These are phyloP conservation scores for Nakazawaea holstii DNA, from an alignment of 805 yeast genomes.

Conservation along the genomic window DNA sequence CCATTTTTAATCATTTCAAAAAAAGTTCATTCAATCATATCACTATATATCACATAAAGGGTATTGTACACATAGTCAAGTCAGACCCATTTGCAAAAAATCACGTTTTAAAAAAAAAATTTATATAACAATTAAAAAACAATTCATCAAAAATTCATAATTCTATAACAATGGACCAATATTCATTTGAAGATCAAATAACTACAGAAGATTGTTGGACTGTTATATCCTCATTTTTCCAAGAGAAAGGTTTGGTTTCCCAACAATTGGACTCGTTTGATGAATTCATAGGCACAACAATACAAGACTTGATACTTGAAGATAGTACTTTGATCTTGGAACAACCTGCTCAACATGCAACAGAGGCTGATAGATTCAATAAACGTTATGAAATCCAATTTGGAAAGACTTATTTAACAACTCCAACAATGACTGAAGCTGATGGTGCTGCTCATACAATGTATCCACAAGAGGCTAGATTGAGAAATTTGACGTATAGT, in stretches of 20 bases:
- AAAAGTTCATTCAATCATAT: no score
- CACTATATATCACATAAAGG: no score
- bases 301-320: slow-evolving; percentile 95
- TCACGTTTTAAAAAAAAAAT: no score
- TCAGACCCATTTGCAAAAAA: no score
- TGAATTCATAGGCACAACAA: slow-evolving; percentile 93
- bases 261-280: slow-evolving; percentile 98
- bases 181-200: slow-evolving; percentile 72
- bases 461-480: slow-evolving; percentile 97
- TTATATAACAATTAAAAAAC: neutral
- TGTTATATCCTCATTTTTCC: slow-evolving; percentile 92
- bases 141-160: slow-evolving; percentile 16
- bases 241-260: slow-evolving; percentile 93
- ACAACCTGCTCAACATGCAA: slow-evolving; percentile 96
- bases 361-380: slow-evolving; percentile 84
- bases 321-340: slow-evolving; percentile 91
- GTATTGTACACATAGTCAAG: no score
- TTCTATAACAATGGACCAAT: slow-evolving; percentile 41
- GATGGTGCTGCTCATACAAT: slow-evolving; percentile 99
- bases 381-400: slow-evolving; percentile 95
- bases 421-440: slow-evolving; percentile 98
- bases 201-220: slow-evolving; percentile 99
- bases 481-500: slow-evolving; percentile 92
- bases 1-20: no score
- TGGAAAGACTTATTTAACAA: slow-evolving; percentile 93